Conservation (phyloP, 441 rosid genomes). For the Hura crepitans region DNA sequence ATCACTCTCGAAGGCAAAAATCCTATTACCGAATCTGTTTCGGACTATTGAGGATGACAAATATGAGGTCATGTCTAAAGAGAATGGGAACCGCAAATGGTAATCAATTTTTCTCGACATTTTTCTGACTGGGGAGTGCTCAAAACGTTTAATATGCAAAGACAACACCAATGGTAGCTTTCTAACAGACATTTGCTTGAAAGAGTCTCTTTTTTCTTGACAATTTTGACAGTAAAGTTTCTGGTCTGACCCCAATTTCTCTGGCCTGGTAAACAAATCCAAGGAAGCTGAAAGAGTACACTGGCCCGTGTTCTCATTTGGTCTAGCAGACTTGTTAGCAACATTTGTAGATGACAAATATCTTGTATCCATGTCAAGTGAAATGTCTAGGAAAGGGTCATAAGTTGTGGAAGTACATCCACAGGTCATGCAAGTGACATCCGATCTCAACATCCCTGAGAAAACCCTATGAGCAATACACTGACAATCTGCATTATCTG, state of each 20-base stretch:
- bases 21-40: conserved; percentile 67
- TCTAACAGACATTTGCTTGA: conserved; percentile 70
- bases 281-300: conserved; percentile 71
- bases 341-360: conserved; percentile 31
- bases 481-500: conserved; percentile 73
- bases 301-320: conserved; percentile 35
- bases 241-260: conserved; percentile 77
- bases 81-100: conserved; percentile 76
- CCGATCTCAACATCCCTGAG: conserved; percentile 84
- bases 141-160: conserved; percentile 76
- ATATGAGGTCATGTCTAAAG: conserved; percentile 68
- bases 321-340: conserved; percentile 36
- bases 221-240: conserved; percentile 73
- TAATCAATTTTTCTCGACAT: conserved; percentile 59
- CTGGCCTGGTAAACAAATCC: conserved; percentile 71
- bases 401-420: conserved; percentile 80
- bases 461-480: conserved; percentile 83
- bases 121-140: conserved; percentile 57
- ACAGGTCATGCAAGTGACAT: conserved; percentile 70
- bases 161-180: conserved; percentile 75
- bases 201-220: conserved; percentile 56
- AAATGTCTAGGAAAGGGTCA: conserved; percentile 82
- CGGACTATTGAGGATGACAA: conserved; percentile 65
- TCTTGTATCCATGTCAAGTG: conserved; percentile 57
- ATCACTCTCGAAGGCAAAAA: conserved; percentile 47